A percentile compares a stretch with the other conserved stretches of the same genome.
These are phyloP conservation scores for Monosporascus cannonballus DNA, from an alignment of 2,329 filamentous ascomycete species.

Conservation along the genomic window DNA sequence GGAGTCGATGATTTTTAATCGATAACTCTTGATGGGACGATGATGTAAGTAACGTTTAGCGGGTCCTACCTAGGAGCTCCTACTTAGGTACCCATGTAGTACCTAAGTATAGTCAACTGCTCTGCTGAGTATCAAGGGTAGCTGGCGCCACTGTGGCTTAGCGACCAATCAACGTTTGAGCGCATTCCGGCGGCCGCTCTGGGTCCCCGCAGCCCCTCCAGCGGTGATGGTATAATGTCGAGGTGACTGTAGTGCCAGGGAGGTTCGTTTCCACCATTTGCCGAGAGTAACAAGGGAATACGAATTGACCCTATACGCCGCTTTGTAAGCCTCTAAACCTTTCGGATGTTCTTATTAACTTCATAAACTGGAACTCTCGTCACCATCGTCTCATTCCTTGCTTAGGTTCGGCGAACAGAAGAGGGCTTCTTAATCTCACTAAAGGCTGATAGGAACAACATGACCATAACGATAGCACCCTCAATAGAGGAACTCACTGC, in stretches of 20 bases:
- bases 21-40: neutral
- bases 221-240: neutral
- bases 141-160: neutral
- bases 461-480: neutral
- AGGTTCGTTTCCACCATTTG: neutral
- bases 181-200: neutral
- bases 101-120: no score
- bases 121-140: neutral
- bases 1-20: neutral
- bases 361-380: no score
- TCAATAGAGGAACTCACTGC: constrained; percentile 17
- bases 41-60: neutral
- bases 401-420: no score
- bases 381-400: no score
- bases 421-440: neutral
- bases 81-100: no score
- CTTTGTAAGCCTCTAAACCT: no score
- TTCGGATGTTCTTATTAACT: no score
- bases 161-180: neutral
- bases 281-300: neutral
- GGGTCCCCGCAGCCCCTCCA: neutral
- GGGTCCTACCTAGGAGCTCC: no score
- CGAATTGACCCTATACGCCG: neutral
- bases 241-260: neutral
- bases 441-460: neutral